Percentiles rank a stretch among this genome's conserved stretches.
Conservation (phyloP, 2,329 filamentous ascomycete species). For the Penicillium capsulatum region DNA sequence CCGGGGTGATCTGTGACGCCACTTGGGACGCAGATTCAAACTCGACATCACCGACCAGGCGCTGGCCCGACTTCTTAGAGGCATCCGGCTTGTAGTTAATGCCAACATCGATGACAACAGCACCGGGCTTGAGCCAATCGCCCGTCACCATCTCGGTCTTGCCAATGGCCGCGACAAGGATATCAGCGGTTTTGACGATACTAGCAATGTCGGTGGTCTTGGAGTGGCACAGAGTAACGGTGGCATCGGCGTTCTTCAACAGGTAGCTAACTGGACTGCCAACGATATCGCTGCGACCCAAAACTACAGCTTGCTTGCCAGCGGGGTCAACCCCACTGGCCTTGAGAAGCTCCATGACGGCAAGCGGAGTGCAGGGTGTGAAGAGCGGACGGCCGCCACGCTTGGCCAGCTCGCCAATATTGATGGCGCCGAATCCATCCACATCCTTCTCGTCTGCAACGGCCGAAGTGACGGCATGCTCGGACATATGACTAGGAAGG, state of each 20-base stretch:
- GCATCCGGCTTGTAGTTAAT: constrained; percentile 92
- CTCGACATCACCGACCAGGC: constrained; percentile 92
- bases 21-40: constrained; percentile 79
- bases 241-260: constrained; percentile 91
- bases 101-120: constrained; percentile 95
- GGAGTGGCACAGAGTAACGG: constrained; percentile 94
- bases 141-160: constrained; percentile 84
- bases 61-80: constrained; percentile 85
- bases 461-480: constrained; percentile 83
- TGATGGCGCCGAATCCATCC: constrained; percentile 88
- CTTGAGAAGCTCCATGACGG: constrained; percentile 86
- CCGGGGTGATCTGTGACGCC: constrained; percentile 89
- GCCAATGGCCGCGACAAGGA: constrained; percentile 89
- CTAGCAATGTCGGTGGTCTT: constrained; percentile 70
- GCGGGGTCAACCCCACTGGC: constrained; percentile 76
- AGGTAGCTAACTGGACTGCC: constrained; percentile 95
- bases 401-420: constrained; percentile 97
- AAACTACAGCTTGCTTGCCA: constrained; percentile 90
- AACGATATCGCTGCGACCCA: constrained; percentile 95
- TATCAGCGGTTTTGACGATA: constrained; percentile 77
- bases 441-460: constrained; percentile 95
- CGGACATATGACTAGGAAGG: constrained; percentile 81
- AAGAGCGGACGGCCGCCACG: constrained; percentile 85
- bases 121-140: constrained; percentile 90
- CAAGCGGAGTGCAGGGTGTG: constrained; percentile 92